phyloP scores from a whole-genome alignment of 257 asterid genomes.

The Ophiorrhiza pumila region DNA sequence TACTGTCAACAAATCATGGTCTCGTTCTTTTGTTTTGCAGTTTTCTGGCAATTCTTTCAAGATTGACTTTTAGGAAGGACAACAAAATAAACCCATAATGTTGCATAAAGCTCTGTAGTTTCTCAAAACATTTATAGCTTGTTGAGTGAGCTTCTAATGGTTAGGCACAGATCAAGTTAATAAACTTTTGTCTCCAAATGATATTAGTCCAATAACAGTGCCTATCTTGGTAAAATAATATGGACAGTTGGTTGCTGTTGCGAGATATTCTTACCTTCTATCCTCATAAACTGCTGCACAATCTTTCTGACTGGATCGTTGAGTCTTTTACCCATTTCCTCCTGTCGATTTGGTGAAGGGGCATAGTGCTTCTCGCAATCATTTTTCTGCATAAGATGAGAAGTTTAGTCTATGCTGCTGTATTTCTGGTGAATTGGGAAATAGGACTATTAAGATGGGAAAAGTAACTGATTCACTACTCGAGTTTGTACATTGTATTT shows the following conservation, averaged over 20 bases:
- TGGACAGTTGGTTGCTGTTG: background rate
- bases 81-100: background rate
- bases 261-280: conserved; percentile 57
- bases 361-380: conserved; percentile 8
- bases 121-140: background rate
- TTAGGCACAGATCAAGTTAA: background rate
- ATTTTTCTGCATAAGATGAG: conserved; percentile 38
- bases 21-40: background rate
- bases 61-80: background rate
- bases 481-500: conserved; percentile 53
- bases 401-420: conserved; percentile 14
- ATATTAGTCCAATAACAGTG: background rate
- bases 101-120: too few species aligned
- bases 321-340: conserved; percentile 35
- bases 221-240: conserved; percentile 1
- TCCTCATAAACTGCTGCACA: conserved; percentile 74
- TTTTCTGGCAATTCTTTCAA: background rate
- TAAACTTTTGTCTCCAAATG: background rate
- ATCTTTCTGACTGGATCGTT: conserved; percentile 49
- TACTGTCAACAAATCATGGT: background rate
- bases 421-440: background rate
- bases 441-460: background rate
- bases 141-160: background rate
- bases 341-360: conserved; percentile 16
- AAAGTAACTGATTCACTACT: background rate